Base-by-base conservation (phyloP, 2,329 filamentous ascomycete species). In the Aspergillus ustus region DNA sequence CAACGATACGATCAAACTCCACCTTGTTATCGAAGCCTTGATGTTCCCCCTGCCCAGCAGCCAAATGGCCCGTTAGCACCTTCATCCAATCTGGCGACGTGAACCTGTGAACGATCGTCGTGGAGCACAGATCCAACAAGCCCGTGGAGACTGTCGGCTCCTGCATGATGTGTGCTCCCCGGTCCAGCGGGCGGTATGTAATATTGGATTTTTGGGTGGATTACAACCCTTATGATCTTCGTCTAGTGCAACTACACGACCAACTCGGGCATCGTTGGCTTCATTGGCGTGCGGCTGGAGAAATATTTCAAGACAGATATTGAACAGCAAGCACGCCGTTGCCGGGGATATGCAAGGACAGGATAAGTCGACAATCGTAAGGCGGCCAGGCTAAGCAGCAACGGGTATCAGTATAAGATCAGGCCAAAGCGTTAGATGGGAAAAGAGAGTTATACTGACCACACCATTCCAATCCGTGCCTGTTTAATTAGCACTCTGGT, bases 101-200 rank as follows among this genome's bases (percentile, higher is more conserved):
- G 74, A 92, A 93, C 0, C 87, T 82, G 69, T 93, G 90, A 0
- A 92, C 85, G n/a, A 92, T 80, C 0, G 85, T 89, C 9, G 89
- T 77, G 0, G 85, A 87, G 70, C 87, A 91, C 0, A 93, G 78
- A 57, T 91, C 89, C 0, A 93, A 80, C 0, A 93, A 81, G 17
- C 83, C 81, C 0, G 86, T 84, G 0, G 87, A 88, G 6, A 93
- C 82, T 0, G 88, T 91, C 0, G 90, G 91, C 68, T 93, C 90
- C 70, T 93, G 90, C 0, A 90, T 93, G 0, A n/a, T n/a, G n/a
- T n/a, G n/a, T n/a, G n/a, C n/a, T n/a, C n/a, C n/a, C n/a, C n/a
- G n/a, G n/a, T n/a, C n/a, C n/a, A n/a, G n/a, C n/a, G n/a, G n/a
- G n/a, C n/a, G n/a, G n/a, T n/a, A n/a, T n/a, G n/a, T n/a, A n/a